phyloP scores from a whole-genome alignment of 2,329 filamentous ascomycete genomes.

The Penicillium hordei region DNA sequence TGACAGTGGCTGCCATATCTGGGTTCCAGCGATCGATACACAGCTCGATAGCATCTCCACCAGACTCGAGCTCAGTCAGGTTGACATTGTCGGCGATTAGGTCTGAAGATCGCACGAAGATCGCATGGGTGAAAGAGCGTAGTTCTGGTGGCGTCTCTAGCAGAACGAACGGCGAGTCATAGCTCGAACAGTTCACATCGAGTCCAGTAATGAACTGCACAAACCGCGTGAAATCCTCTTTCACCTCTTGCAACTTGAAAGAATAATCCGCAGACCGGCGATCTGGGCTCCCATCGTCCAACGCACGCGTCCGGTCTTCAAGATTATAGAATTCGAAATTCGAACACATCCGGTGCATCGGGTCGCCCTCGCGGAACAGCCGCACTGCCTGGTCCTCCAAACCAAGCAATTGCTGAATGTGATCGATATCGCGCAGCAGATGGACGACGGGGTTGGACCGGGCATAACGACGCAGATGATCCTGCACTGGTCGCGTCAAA shows the following conservation, averaged over 20 bases:
- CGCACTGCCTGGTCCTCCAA: slow-evolving; percentile 46
- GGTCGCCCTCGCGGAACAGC: slow-evolving; percentile 46
- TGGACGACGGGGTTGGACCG: slow-evolving; percentile 44
- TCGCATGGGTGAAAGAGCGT: slow-evolving; percentile 49
- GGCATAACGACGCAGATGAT: slow-evolving; percentile 40
- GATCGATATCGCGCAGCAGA: slow-evolving; percentile 42
- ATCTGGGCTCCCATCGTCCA: slow-evolving; percentile 41
- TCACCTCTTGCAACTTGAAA: slow-evolving; percentile 53
- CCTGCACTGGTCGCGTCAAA: slow-evolving; percentile 44
- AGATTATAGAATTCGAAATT: slow-evolving; percentile 51
- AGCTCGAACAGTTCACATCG: slow-evolving; percentile 52
- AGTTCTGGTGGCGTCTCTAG: slow-evolving; percentile 60
- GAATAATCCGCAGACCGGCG: slow-evolving; percentile 48
- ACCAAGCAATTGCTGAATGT: slow-evolving; percentile 43
- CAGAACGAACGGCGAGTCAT: slow-evolving; percentile 62
- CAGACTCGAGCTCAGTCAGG: slow-evolving; percentile 56
- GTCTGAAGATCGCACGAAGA: slow-evolving; percentile 41
- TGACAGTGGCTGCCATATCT: slow-evolving; percentile 51
- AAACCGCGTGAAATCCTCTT: slow-evolving; percentile 61
- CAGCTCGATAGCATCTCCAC: slow-evolving; percentile 60
- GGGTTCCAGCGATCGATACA: slow-evolving; percentile 59
- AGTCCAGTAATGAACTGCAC: slow-evolving; percentile 59
- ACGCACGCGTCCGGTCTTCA: slow-evolving; percentile 42
- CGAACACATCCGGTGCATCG: slow-evolving; percentile 49
- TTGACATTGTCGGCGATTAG: slow-evolving; percentile 39